Evolutionary conservation across 2,329 filamentous ascomycete genomes (phyloP), one percentile per base, ranked within the genome.

Genomic region (Alternaria sp.): DNA sequence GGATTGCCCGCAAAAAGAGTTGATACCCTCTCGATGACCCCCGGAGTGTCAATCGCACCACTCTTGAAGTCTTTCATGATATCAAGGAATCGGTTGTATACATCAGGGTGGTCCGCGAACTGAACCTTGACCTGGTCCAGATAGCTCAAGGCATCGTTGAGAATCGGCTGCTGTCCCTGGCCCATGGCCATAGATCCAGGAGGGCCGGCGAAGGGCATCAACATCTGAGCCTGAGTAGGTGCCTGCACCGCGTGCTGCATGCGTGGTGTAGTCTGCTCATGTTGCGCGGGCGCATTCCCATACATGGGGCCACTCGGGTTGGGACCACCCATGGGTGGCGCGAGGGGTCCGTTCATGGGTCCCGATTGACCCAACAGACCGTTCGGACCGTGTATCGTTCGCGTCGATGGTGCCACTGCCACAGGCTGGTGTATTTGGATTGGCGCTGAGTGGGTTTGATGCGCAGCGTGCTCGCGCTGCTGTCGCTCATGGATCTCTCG

Each of bases 41-140:
- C 95, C 0, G 95, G 95, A 0, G 95, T 99, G 77, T 99, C 95
- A 72, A 99, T 99, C 87, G 94, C 93, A 81, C 97, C 94, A 72
- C 93, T 97, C 81, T 99, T 99, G 79, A 99, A 99, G 72, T 99
- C 95, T 76, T 99, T 99, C 95, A 99, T 99, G 50, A 99, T 99
- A 71, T 99, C 95, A 46, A 99, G 82, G 72, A 99, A 98, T 38
- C 92, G 86, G 74, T 98, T 98, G 74, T 99, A 99, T 0, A 99
- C 95, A 78, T 98, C 94, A 4, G 95, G 94, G 69, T 97, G 93
- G 65, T 98, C 94, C 62, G 93, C 92, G 71, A 99, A 99, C 74
- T 97, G 94, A 28, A 98, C 94, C 80, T 99, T 99, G 66, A 99
- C 95, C 79, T 98, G 95, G 75, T 99, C 95, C 25, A 99, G 87